phyloP scores from a whole-genome alignment of 2,329 filamentous ascomycete genomes.

The Fusarium equiseti region DNA sequence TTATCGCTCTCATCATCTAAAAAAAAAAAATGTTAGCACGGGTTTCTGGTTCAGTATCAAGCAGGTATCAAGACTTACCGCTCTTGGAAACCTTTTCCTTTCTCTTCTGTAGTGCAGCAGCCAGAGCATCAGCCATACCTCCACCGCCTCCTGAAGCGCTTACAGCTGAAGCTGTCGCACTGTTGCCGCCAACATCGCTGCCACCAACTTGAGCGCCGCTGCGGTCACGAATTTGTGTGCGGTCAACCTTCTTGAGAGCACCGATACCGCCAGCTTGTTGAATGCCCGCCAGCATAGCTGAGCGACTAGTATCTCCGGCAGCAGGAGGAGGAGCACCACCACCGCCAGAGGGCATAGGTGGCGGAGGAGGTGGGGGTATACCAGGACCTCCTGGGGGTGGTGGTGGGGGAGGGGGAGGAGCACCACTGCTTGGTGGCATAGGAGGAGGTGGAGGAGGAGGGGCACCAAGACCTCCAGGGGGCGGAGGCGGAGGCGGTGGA shows the following conservation, averaged over 20 bases:
- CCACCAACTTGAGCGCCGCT: conserved; percentile 71
- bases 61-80: conserved; percentile 73
- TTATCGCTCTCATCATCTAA: conserved; percentile 82
- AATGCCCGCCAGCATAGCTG: conserved; percentile 77
- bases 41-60: background rate
- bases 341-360: conserved; percentile 45
- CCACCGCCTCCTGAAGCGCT: conserved; percentile 68
- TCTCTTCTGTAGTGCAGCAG: conserved; percentile 80
- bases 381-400: conserved; percentile 58
- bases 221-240: conserved; percentile 76
- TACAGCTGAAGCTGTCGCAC: conserved; percentile 64
- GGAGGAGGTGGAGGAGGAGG: conserved; percentile 26
- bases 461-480: conserved; percentile 51
- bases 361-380: conserved; percentile 49
- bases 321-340: conserved; percentile 50
- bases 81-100: conserved; percentile 96
- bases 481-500: conserved; percentile 61
- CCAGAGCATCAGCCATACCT: conserved; percentile 85
- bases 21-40: conserved; percentile 20
- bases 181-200: conserved; percentile 64
- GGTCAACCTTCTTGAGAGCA: conserved; percentile 80
- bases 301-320: conserved; percentile 62
- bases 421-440: too few relatives aligned
- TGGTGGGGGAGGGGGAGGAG: conserved; percentile 56
- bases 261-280: conserved; percentile 75